Base-by-base conservation (phyloP, 192 early-diverging fungal genomes). In the Coemansia sp. region DNA sequence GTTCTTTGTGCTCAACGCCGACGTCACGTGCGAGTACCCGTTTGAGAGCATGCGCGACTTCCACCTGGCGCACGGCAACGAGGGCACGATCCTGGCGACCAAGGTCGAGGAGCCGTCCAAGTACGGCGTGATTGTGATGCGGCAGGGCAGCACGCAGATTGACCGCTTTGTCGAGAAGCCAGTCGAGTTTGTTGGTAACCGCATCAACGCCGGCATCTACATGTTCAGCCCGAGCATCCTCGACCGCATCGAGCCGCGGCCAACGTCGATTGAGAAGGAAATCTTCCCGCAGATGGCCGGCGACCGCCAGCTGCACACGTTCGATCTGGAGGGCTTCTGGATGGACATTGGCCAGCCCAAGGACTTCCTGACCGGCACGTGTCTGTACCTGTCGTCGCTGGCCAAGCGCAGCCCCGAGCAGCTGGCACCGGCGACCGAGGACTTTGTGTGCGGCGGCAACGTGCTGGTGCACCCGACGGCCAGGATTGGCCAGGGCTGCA, bases 321-420 rank as follows among this genome's bases (percentile, higher is more conserved):
- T 95, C 66, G 90, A 91, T 27, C 83, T 99, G 43, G 87, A 91
- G 35, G 94, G 94, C 57, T 97, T 90, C 84, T 99, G 97, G 97
- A 94, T 94, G 87, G 97, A 99, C 70, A 95, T 99, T 53, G 97
- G 97, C 30, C 97, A 99, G 73, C 97, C 97, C 48, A 95, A 94
- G 75, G 97, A 99, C 73, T 99, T 87, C 70, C 80, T 99, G 64
- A 93, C 87, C 4, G 97, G 97, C 21, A 92, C 91, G 20, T 91
- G 90, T 49, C 81, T 99, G 45, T 98, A 97, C 72, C 84, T 99
- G 44, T 70, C 83, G 19, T 88, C 90, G 55, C 52, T 99, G 52
- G 65, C 83, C 63, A 87, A 93, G 80, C 81, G 80, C 59, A 75
- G 78, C 35, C 92, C 93, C 31, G 79, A 85, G 34, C 61, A 78